Evolutionary conservation across 345 rosid species (phyloP).

Genomic region (Pistacia vera): DNA sequence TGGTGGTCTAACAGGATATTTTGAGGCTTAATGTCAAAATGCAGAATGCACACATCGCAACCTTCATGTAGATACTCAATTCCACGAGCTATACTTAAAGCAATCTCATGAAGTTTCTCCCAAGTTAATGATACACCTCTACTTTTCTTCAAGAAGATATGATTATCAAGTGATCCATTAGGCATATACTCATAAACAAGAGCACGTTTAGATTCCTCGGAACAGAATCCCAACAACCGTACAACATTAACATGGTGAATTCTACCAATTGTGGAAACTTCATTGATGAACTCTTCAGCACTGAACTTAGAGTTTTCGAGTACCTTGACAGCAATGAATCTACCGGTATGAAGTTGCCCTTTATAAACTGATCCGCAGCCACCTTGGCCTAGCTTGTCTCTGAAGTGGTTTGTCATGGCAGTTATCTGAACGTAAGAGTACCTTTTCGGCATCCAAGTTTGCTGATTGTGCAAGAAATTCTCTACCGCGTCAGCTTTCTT

Average conservation of each 20-base stretch:
- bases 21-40: conserved; percentile 27
- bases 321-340: conserved; percentile 1
- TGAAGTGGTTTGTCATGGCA: not conserved
- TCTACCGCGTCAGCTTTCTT: not conserved
- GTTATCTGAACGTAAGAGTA: conserved; percentile 3
- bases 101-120: conserved; percentile 19
- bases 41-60: conserved; percentile 26
- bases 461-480: not conserved
- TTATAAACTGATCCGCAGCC: not conserved
- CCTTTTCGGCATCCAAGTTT: not conserved
- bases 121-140: not conserved
- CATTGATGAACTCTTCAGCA: not conserved
- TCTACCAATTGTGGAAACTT: conserved; percentile 4
- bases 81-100: conserved; percentile 27
- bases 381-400: conserved; percentile 11
- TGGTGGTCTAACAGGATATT: conserved; percentile 10
- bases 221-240: not conserved
- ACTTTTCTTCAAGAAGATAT: not conserved
- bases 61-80: conserved; percentile 30
- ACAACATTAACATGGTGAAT: conserved; percentile 11
- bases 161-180: conserved; percentile 11
- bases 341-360: not conserved
- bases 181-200: conserved; percentile 17
- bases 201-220: not conserved
- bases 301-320: not conserved